phyloP scores from a whole-genome alignment of 495 filamentous ascomycete genomes.

The Penicillium bovifimosum region DNA sequence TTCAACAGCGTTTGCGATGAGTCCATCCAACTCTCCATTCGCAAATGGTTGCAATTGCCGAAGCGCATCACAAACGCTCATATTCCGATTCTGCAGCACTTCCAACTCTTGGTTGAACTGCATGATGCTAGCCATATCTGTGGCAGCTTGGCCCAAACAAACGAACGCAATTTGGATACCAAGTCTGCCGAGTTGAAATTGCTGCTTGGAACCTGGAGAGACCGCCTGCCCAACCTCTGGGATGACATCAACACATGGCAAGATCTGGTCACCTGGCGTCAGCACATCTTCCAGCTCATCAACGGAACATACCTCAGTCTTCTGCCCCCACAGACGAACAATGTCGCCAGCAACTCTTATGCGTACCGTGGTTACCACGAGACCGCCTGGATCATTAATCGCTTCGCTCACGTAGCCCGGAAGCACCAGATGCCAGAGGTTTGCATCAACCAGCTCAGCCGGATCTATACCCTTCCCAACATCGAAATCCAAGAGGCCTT shows the following conservation, averaged over 20 bases:
- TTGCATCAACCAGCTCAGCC: slow-evolving; percentile 91
- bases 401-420: slow-evolving; percentile 94
- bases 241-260: slow-evolving; percentile 99
- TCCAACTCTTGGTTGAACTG: slow-evolving; percentile 96
- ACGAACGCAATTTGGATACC: slow-evolving; percentile 74
- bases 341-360: slow-evolving; percentile 77
- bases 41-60: slow-evolving; percentile 97
- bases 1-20: slow-evolving; percentile 91
- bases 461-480: slow-evolving; percentile 97
- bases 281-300: slow-evolving; percentile 97
- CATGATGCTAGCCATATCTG: slow-evolving; percentile 97
- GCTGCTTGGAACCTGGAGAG: slow-evolving; percentile 89
- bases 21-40: slow-evolving; percentile 89
- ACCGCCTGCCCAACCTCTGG: slow-evolving; percentile 95
- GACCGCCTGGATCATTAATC: slow-evolving; percentile 99
- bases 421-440: slow-evolving; percentile 97
- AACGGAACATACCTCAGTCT: slow-evolving; percentile 88
- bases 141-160: slow-evolving; percentile 79
- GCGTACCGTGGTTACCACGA: slow-evolving; percentile 97
- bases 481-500: slow-evolving; percentile 99
- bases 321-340: slow-evolving; percentile 72
- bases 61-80: slow-evolving; percentile 91
- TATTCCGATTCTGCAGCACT: slow-evolving; percentile 91
- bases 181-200: slow-evolving; percentile 96
- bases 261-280: slow-evolving; percentile 96